Evolutionary conservation across 139 green algal species (phyloP).

Genomic region (Tetradesmus lagerheimii): DNA sequence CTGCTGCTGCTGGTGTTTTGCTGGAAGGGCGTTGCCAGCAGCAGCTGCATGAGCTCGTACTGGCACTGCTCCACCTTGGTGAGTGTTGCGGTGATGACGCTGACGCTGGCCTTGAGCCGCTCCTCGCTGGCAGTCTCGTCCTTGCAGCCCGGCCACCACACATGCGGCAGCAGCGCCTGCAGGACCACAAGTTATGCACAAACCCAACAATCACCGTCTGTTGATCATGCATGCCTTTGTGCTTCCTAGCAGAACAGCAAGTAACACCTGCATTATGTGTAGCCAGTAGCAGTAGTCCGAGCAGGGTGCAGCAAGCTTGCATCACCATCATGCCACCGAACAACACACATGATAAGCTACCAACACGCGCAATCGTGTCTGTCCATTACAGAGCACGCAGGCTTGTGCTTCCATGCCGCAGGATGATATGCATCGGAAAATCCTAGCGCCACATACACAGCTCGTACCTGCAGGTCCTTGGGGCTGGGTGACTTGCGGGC

Average conservation of each 20-base stretch:
- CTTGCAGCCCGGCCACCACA: conserved; percentile 76
- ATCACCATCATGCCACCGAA: too few relatives aligned
- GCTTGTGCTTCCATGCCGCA: too few relatives aligned
- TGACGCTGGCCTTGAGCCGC: conserved; percentile 52
- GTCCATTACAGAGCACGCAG: too few relatives aligned
- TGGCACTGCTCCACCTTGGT: conserved; percentile 41
- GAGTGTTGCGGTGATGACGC: conserved; percentile 43
- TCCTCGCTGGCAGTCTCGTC: conserved; percentile 61
- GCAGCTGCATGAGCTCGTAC: conserved; percentile 35
- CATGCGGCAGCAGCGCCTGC: conserved; percentile 63
- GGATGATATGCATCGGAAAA: too few relatives aligned
- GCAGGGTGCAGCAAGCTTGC: too few relatives aligned
- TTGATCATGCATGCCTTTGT: too few relatives aligned
- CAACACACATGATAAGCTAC: too few relatives aligned
- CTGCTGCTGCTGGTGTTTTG: conserved; percentile 2
- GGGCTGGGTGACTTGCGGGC: conserved; percentile 73
- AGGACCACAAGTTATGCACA: background rate
- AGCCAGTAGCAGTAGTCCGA: too few relatives aligned
- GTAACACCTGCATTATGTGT: too few relatives aligned
- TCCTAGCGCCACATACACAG: background rate
- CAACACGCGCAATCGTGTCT: too few relatives aligned
- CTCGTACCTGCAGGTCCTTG: conserved; percentile 67
- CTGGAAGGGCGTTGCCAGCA: background rate
- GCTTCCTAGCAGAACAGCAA: too few relatives aligned
- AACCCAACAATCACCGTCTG: too few relatives aligned